phyloP scores from a whole-genome alignment of 1,139 yeast species.

The Candida sp. region DNA sequence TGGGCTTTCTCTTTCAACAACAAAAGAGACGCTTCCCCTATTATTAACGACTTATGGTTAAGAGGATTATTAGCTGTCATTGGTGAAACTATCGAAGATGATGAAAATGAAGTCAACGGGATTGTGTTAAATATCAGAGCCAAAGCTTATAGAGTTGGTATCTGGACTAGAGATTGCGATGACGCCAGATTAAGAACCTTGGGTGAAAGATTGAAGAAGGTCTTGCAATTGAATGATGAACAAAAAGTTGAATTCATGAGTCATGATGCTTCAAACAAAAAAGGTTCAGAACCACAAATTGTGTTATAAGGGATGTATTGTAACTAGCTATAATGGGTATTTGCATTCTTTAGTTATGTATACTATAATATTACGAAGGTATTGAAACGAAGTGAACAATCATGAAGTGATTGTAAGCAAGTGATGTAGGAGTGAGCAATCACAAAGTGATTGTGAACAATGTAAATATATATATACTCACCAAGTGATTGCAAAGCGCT shows the following conservation, averaged over 20 bases:
- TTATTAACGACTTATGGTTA: constrained; percentile 91
- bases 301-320: constrained; percentile 22
- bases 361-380: neutral
- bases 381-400: neutral
- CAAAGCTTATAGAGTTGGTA: constrained; percentile 78
- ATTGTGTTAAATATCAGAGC: constrained; percentile 88
- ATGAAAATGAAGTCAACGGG: constrained; percentile 90
- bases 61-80: constrained; percentile 86
- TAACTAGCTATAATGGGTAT: neutral
- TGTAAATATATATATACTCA: too few relatives aligned
- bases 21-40: constrained; percentile 55
- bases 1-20: constrained; percentile 77
- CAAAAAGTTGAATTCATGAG: constrained; percentile 76
- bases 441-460: too few relatives aligned
- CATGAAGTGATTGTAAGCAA: too few relatives aligned
- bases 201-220: constrained; percentile 84
- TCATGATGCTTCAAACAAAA: constrained; percentile 53
- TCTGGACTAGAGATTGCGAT: constrained; percentile 89
- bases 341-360: neutral
- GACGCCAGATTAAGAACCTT: constrained; percentile 61
- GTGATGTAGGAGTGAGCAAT: too few relatives aligned
- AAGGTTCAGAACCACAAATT: constrained; percentile 41
- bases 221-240: constrained; percentile 63
- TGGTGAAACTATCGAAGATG: constrained; percentile 94
- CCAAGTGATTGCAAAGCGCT: too few relatives aligned